Conservation (phyloP, 495 filamentous ascomycete species). For the Rusavskia elegans region DNA sequence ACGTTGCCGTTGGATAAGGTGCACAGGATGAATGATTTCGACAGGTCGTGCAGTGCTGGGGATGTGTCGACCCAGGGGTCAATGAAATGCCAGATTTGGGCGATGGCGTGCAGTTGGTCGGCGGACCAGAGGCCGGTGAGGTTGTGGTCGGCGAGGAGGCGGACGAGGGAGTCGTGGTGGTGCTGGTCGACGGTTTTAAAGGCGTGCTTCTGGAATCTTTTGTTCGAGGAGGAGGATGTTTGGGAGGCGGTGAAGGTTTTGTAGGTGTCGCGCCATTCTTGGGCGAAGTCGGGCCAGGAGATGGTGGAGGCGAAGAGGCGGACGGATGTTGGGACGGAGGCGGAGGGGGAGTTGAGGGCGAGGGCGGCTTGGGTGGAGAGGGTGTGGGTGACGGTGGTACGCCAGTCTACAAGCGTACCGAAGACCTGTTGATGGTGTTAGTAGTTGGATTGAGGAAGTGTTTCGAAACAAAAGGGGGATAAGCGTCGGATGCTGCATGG, state of each 20-base stretch:
- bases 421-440: conserved; percentile 30
- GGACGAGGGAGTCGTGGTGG: conserved; percentile 42
- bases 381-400: conserved; percentile 38
- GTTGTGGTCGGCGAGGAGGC: conserved; percentile 35
- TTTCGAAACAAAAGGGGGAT: neutral
- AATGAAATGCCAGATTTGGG: conserved; percentile 53
- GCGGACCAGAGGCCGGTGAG: conserved; percentile 43
- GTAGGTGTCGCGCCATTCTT: conserved; percentile 56
- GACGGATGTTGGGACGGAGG: conserved; percentile 28
- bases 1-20: conserved; percentile 66
- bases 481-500: neutral
- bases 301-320: conserved; percentile 32
- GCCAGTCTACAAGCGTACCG: conserved; percentile 66
- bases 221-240: conserved; percentile 15
- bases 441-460: neutral
- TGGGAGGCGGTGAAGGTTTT: conserved; percentile 36
- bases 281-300: conserved; percentile 43
- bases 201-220: conserved; percentile 8
- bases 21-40: conserved; percentile 36
- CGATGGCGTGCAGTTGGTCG: conserved; percentile 38
- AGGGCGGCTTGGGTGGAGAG: conserved; percentile 24
- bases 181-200: conserved; percentile 54
- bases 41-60: conserved; percentile 37
- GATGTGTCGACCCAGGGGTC: conserved; percentile 52
- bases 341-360: conserved; percentile 22